Base-by-base conservation (phyloP, 2,329 filamentous ascomycete species). In the Fusarium xylarioides region DNA sequence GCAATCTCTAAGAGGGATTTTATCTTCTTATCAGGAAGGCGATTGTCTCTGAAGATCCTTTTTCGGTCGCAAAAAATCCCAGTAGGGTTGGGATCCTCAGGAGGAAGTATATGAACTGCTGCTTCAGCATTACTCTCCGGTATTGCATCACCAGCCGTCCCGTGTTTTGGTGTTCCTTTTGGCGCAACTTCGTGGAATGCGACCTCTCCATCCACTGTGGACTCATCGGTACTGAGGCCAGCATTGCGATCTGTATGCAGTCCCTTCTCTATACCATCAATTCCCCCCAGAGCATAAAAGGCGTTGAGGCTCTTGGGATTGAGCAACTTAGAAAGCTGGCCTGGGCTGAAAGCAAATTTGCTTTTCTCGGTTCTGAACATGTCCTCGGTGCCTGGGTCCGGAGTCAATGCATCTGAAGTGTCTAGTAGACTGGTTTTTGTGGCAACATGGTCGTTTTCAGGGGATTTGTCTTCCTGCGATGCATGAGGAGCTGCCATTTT, bases 331-430 rank as follows among this genome's bases (percentile, higher is more conserved):
- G 87, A 91, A 68, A 97, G 86, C 77, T 96, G 91, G 15, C 95
- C 94, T 2, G 92, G 92, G 6, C 90, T 91, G 79, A 93, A 97
- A n/a, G 93, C 94, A 78, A 97, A 97, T 6, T 91, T 91, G 80
- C 95, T 97, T 78, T 93, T 85, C 11, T 91, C 86, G 21, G 95
- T 90, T 47, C 88, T 80, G 78, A 93, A 95, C 79, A 94, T 92
- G 44, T 86, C 87, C 81, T 95, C 92, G 0, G 90, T 92, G 18
- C 91, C 92, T 7, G 90, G 92, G 79, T 95, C 93, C 44, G 80
- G 80, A 19, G 79, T 82, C 23, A 82, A 68, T 30, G 79, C 80
- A 74, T 81, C 79, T 30, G 76, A 65, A 34, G 73, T 72, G 63
- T 81, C 74, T 57, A 79, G 55, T 23, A 71, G 57, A 53, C 64